These are phyloP conservation scores for Calendula officinalis DNA, from an alignment of 129 eudicot genomes.

Conservation along the genomic window DNA sequence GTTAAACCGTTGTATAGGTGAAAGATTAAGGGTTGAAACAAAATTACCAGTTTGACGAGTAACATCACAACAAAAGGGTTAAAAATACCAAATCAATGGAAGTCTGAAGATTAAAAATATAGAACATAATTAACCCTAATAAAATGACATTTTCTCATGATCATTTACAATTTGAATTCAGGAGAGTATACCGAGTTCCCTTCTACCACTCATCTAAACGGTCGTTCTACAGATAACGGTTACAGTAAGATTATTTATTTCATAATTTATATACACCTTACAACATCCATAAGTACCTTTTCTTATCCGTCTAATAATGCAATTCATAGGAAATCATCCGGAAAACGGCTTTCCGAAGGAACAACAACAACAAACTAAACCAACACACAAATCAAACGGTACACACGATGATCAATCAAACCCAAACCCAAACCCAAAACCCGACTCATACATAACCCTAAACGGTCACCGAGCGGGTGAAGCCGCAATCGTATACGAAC, in stretches of 20 bases:
- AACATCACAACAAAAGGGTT: no score
- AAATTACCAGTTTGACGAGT: no score
- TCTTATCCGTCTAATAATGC: no score
- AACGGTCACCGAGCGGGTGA: constrained; percentile 97
- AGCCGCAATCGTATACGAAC: constrained; percentile 95
- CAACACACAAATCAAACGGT: constrained; percentile 50
- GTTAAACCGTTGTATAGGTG: no score
- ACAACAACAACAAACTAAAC: constrained; percentile 27
- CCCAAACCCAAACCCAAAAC: constrained; percentile 52
- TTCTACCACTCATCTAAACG: constrained; percentile 40
- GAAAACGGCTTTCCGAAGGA: constrained; percentile 53
- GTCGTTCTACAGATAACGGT: constrained; percentile 33
- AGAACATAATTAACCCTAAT: no score
- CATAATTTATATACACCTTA: no score
- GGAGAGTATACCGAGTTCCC: constrained; percentile 40
- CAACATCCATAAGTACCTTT: no score
- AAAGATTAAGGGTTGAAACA: no score
- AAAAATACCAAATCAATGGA: no score
- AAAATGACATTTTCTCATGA: not conserved
- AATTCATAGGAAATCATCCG: constrained; percentile 19
- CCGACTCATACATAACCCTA: constrained; percentile 65
- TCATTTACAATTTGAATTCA: constrained; percentile 3
- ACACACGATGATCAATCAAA: constrained; percentile 37
- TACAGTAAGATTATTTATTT: constrained; percentile 62
- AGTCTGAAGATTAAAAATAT: no score